Percentiles rank a stretch among this genome's conserved stretches.
Conservation (phyloP, 805 yeast genomes). For the Nakazawaea anatomiae region DNA sequence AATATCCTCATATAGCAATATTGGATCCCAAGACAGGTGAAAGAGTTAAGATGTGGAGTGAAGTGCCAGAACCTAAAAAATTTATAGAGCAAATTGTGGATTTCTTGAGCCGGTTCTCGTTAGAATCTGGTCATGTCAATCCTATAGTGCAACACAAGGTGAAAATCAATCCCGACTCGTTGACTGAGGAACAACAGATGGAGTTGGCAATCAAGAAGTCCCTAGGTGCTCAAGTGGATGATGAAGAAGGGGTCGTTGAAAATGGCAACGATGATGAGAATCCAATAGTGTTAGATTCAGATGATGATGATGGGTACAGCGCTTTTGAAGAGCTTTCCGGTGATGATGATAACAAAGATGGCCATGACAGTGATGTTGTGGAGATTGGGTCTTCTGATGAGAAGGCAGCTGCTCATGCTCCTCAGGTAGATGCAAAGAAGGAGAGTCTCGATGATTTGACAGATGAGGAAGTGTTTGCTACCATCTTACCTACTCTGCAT, state of each 20-base stretch:
- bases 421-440: neutral
- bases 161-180: conserved; percentile 53
- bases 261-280: conserved; percentile 19
- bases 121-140: conserved; percentile 56
- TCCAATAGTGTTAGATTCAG: conserved; percentile 14
- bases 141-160: conserved; percentile 60
- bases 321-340: conserved; percentile 14
- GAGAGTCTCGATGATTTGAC: conserved; percentile 20
- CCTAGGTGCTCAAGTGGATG: conserved; percentile 31
- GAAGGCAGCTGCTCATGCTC: neutral
- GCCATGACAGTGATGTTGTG: conserved; percentile 10
- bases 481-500: conserved; percentile 44
- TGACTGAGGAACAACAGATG: conserved; percentile 82
- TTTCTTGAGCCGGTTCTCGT: conserved; percentile 60
- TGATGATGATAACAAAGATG: conserved; percentile 14
- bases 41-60: conserved; percentile 71
- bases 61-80: conserved; percentile 50
- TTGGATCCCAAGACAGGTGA: conserved; percentile 96
- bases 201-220: conserved; percentile 71
- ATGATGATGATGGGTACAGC: conserved; percentile 16
- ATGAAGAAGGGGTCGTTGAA: conserved; percentile 22
- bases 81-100: conserved; percentile 68
- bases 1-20: conserved; percentile 85
- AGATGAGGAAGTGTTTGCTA: conserved; percentile 39
- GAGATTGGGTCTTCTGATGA: conserved; percentile 1